Conservation (phyloP, 2,329 filamentous ascomycete species). For the Colletotrichum higginsianum region DNA sequence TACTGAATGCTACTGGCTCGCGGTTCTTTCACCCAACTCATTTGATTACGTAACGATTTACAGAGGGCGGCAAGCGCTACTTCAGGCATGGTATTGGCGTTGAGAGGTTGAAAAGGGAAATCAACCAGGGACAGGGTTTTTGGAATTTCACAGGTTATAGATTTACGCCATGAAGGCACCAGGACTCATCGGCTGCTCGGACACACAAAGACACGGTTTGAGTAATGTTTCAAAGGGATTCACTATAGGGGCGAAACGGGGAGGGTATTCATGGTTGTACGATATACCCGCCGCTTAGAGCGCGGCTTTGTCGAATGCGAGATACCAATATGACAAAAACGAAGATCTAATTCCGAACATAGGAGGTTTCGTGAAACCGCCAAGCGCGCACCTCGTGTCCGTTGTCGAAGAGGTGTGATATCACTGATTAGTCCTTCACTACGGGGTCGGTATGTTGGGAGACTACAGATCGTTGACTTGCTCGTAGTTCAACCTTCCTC, state of each 20-base stretch:
- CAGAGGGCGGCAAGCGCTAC: constrained; percentile 9
- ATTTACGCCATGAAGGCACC: constrained; percentile 35
- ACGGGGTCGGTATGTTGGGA: no score
- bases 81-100: constrained; percentile 35
- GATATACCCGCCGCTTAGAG: constrained; percentile 35
- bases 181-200: constrained; percentile 31
- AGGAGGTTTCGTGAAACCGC: no score
- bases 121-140: constrained; percentile 8
- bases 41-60: constrained; percentile 22
- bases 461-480: neutral
- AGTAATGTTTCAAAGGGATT: constrained; percentile 9
- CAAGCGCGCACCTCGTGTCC: neutral
- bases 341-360: neutral
- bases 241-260: constrained; percentile 11
- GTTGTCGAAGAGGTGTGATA: neutral
- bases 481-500: neutral
- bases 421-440: neutral
- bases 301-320: constrained; percentile 27
- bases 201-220: constrained; percentile 24
- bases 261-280: constrained; percentile 15
- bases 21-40: constrained; percentile 8
- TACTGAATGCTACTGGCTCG: constrained; percentile 37
- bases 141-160: constrained; percentile 25
- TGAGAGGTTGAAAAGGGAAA: neutral
- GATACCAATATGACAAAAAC: constrained; percentile 1